A percentile compares a stretch with the other conserved stretches of the same genome.
phyloP scores from a whole-genome alignment of 208 protist genomes.

The Trypanosoma rangeli region DNA sequence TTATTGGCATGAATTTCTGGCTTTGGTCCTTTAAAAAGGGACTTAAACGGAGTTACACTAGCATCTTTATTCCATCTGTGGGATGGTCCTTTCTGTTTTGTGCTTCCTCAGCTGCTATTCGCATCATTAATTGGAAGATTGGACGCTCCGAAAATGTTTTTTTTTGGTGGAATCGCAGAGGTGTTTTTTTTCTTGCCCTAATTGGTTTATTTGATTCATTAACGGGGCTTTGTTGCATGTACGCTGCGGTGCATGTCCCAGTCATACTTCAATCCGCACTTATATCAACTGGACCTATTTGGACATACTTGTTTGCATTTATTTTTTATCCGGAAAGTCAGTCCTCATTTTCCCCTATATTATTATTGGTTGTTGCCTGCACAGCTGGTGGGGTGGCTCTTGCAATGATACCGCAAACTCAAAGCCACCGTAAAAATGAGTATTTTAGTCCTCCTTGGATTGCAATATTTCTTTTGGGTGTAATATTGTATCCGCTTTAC shows the following conservation, averaged over 20 bases:
- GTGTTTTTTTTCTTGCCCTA: conserved; percentile 33
- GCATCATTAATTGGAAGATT: conserved; percentile 13
- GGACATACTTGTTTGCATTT: conserved; percentile 38
- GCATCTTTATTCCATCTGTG: conserved; percentile 36
- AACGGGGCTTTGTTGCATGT: conserved; percentile 41
- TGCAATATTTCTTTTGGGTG: conserved; percentile 33
- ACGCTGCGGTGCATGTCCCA: conserved; percentile 35
- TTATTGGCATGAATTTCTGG: conserved; percentile 55
- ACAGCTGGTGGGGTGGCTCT: conserved; percentile 31
- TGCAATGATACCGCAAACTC: conserved; percentile 35
- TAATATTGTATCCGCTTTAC: conserved; percentile 39
- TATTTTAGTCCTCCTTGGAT: conserved; percentile 45
- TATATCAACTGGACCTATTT: conserved; percentile 48
- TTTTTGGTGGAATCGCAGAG: conserved; percentile 36
- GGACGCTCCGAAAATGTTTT: conserved; percentile 22
- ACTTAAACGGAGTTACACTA: conserved; percentile 38
- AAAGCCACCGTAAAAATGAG: conserved; percentile 20
- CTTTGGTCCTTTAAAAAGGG: conserved; percentile 42
- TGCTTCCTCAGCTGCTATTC: conserved; percentile 3
- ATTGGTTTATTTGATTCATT: conserved; percentile 50
- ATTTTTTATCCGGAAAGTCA: conserved; percentile 41
- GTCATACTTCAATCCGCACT: conserved; percentile 42
- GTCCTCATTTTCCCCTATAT: conserved; percentile 26
- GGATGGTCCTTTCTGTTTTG: conserved; percentile 33
- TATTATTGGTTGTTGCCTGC: conserved; percentile 30